Percentiles rank a stretch among this genome's conserved stretches.
These are phyloP conservation scores for Rhodosporidiobolus odoratus DNA, from an alignment of 768 basidiomycete genomes.

Conservation along the genomic window DNA sequence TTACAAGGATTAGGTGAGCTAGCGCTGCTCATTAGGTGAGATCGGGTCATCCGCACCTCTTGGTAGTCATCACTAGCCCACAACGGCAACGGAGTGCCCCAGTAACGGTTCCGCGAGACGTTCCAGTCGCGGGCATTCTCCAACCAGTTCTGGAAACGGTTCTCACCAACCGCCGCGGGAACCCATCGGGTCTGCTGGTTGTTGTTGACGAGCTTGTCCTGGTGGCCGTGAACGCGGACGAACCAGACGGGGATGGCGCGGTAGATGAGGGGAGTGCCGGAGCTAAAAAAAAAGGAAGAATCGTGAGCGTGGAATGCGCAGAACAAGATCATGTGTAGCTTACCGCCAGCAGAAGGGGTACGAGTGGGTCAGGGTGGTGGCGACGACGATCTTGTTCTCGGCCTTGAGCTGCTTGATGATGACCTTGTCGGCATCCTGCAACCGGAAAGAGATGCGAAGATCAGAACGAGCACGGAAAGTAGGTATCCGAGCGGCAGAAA, in stretches of 20 bases:
- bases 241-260: conserved; percentile 96
- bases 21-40: not conserved
- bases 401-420: conserved; percentile 86
- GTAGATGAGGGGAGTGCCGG: conserved; percentile 90
- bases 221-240: conserved; percentile 75
- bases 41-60: conserved; percentile 56
- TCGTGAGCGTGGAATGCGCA: conserved; percentile 8
- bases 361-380: conserved; percentile 77
- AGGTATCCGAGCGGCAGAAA: not conserved
- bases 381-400: conserved; percentile 79
- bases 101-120: conserved; percentile 95
- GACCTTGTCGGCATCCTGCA: conserved; percentile 81
- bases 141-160: conserved; percentile 94
- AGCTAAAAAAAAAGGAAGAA: conserved; percentile 52
- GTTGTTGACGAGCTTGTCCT: conserved; percentile 80
- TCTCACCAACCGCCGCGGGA: conserved; percentile 80
- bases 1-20: not conserved
- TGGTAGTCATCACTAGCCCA: conserved; percentile 91
- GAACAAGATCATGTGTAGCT: too few species aligned
- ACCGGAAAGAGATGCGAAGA: not conserved
- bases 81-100: conserved; percentile 95
- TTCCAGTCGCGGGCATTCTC: conserved; percentile 99
- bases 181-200: conserved; percentile 94
- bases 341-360: conserved; percentile 99
- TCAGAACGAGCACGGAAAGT: not conserved